Conservation (phyloP, 2,329 filamentous ascomycete species). For the Colletotrichum cereale region DNA sequence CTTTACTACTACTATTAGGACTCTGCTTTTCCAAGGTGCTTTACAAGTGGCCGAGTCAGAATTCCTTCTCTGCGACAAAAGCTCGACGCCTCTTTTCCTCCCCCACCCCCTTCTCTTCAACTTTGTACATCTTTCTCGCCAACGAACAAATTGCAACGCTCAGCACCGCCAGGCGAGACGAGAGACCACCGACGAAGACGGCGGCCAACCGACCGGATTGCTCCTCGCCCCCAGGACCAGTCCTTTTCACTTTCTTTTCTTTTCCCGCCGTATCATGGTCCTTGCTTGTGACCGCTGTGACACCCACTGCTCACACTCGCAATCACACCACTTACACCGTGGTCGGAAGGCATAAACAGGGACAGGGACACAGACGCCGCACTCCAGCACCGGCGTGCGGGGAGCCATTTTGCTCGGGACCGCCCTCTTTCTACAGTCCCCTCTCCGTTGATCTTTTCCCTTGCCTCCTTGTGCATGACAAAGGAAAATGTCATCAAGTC, state of each 20-base stretch:
- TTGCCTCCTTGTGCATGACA: conserved; percentile 41
- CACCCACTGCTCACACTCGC: conserved; percentile 18
- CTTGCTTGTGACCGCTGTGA: conserved; percentile 26
- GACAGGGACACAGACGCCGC: conserved; percentile 37
- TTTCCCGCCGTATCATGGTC: conserved; percentile 13
- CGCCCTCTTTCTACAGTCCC: conserved; percentile 27
- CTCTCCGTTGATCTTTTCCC: conserved; percentile 47
- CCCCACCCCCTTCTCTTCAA: neutral
- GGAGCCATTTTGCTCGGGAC: conserved; percentile 28
- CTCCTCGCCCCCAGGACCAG: conserved; percentile 11
- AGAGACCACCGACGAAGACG: neutral
- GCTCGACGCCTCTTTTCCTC: conserved; percentile 26
- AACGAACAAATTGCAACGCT: neutral
- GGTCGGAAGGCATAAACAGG: conserved; percentile 35
- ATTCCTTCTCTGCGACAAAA: conserved; percentile 31
- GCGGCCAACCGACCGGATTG: conserved; percentile 23
- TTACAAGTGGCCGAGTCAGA: conserved; percentile 23
- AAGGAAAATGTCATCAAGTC: conserved; percentile 56
- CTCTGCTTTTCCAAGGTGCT: conserved; percentile 7
- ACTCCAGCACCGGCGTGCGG: conserved; percentile 35
- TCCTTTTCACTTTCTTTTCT: neutral
- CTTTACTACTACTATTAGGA: too few relatives aligned
- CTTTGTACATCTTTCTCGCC: conserved; percentile 8
- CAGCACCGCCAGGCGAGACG: conserved; percentile 1
- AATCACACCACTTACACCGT: conserved; percentile 36